phyloP scores from a whole-genome alignment of 495 filamentous ascomycete species.

The Platismatia glauca region DNA sequence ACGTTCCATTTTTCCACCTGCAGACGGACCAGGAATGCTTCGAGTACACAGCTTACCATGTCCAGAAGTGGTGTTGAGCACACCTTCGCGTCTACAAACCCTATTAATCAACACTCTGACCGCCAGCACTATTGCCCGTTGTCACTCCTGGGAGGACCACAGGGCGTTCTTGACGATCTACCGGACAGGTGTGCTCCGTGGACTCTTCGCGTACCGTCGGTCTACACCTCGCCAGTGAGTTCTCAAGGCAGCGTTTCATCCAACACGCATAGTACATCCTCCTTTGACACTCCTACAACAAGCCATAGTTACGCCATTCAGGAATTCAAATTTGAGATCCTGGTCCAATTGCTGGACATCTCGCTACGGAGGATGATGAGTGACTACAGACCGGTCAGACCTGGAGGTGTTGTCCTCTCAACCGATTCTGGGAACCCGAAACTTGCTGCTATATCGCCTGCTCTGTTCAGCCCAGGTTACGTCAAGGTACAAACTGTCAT shows the following conservation, averaged over 20 bases:
- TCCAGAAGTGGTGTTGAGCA: background rate
- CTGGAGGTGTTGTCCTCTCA: conserved; percentile 6
- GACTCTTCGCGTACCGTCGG: background rate
- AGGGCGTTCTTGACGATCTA: background rate
- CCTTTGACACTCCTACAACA: background rate
- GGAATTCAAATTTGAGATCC: conserved; percentile 1
- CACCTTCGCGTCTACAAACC: background rate
- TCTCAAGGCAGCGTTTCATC: conserved; percentile 4
- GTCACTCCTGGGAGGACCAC: background rate
- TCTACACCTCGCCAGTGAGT: background rate
- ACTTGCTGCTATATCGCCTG: conserved; percentile 30
- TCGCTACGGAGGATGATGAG: conserved; percentile 28
- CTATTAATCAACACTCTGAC: background rate
- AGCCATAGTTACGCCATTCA: background rate
- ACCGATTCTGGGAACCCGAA: conserved; percentile 15
- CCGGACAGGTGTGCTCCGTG: background rate
- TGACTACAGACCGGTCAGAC: conserved; percentile 7
- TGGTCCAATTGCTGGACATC: conserved; percentile 23
- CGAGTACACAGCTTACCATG: background rate
- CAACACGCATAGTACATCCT: background rate
- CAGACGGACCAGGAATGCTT: conserved; percentile 7
- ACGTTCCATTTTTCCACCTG: conserved; percentile 4
- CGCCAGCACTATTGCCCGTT: background rate
- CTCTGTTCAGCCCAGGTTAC: conserved; percentile 32
- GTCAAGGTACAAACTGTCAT: conserved; percentile 26